These are phyloP conservation scores for Aspergillus sclerotioniger DNA, from an alignment of 495 filamentous ascomycete genomes.

Conservation along the genomic window DNA sequence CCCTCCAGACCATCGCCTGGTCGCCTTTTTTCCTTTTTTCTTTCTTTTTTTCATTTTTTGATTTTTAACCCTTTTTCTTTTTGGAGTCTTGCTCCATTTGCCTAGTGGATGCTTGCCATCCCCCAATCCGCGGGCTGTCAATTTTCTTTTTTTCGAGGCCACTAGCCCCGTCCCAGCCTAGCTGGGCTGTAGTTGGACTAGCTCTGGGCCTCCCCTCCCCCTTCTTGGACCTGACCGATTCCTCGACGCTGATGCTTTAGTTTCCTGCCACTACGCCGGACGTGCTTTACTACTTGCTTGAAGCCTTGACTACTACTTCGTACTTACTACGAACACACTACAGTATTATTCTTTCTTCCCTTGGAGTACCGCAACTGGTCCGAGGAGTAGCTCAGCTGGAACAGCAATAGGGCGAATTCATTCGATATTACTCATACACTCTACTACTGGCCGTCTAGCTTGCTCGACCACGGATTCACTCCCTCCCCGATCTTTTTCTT, in stretches of 20 bases:
- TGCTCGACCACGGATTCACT: neutral
- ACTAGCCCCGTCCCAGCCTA: neutral
- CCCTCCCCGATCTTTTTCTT: neutral
- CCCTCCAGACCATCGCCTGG: slow-evolving; percentile 16
- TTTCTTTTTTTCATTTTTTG: slow-evolving; percentile 9
- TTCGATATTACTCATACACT: slow-evolving; percentile 3
- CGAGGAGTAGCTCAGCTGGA: neutral
- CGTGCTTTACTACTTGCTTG: neutral
- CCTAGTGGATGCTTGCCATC: slow-evolving; percentile 3
- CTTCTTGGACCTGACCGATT: slow-evolving; percentile 1
- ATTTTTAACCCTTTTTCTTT: slow-evolving; percentile 15
- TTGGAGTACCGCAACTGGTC: too few relatives aligned
- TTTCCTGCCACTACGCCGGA: neutral
- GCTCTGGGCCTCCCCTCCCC: neutral
- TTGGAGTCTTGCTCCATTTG: slow-evolving; percentile 9
- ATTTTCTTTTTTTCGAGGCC: neutral
- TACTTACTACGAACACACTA: too few relatives aligned
- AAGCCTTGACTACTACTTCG: neutral
- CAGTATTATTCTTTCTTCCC: too few relatives aligned
- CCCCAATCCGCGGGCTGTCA: slow-evolving; percentile 9
- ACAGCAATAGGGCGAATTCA: neutral
- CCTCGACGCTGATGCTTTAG: slow-evolving; percentile 2
- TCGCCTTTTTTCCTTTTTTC: slow-evolving; percentile 11
- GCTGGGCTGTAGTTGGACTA: neutral
- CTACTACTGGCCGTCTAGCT: neutral